Base-by-base conservation (phyloP, 1,284 basidiomycete species). In the Cystobasidium pallidum region DNA sequence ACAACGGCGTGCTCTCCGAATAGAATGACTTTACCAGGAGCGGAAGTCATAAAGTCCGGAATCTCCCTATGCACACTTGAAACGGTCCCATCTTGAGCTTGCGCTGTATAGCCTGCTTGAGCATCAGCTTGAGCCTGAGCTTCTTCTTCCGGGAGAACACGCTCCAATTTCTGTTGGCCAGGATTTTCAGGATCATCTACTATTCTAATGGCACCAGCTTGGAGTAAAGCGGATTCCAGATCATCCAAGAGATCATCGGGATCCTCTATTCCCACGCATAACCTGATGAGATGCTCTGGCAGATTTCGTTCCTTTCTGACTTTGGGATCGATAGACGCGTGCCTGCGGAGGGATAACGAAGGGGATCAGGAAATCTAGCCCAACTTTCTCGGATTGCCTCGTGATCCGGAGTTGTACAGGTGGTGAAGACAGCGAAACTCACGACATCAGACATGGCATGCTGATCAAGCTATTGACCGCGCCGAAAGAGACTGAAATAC, bases 361-460 rank as follows among this genome's bases (percentile, higher is more conserved):
- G 59, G 65, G 17, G 13, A 39, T 6, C 36, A n/a, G n/a, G 36
- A 39, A 7, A 39, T 6, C 36, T 7, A 39, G 13, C 36, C 13
- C 36, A 24, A 8, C 43, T 30, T 13, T 10, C 13, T 34, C 36
- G 36, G 13, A 6, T n/a, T n/a, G n/a, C n/a, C n/a, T n/a, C n/a
- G n/a, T n/a, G n/a, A n/a, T n/a, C n/a, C n/a, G n/a, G n/a, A n/a
- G n/a, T n/a, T n/a, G n/a, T n/a, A n/a, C n/a, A n/a, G n/a, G n/a
- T n/a, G n/a, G n/a, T n/a, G n/a, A n/a, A n/a, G n/a, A n/a, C n/a
- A n/a, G n/a, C n/a, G n/a, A n/a, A n/a, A 87, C 92, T 83, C 82
- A 95, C 93, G 93, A 96, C 96, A 99, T 99, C 77, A 94, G 88
- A 82, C 96, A 99, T 54, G 96, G 96, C 96, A 99, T 99, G 77